Base-by-base conservation (phyloP, 192 early-diverging fungal genomes). In the Mortierella hygrophila region DNA sequence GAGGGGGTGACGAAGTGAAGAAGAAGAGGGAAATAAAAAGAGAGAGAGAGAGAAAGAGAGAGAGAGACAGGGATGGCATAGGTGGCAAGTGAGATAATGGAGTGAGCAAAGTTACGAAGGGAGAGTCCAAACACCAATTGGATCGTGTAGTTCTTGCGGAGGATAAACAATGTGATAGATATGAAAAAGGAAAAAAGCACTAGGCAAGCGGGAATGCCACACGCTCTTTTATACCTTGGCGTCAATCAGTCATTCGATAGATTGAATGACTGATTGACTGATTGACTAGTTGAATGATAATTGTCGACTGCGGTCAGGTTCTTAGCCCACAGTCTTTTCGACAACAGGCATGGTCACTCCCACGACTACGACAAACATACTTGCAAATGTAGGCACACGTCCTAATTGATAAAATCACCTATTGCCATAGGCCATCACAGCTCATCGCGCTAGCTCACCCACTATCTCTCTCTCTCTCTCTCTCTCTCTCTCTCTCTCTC, bases 51-150 rank as follows among this genome's bases (percentile, higher is more conserved):
- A 29, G 11, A 63, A 13, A 63, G 9, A 13, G 29, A 13, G 8
- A 3, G 29, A 35, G 11, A 9, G 29, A 32, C 29, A 32, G 60
- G 4, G 26, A 29, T 21, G 21, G 23, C 0, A 11, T n/a, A 23
- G n/a, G 55, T 57, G 57, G n/a, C n/a, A 10, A 60, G 57, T 60
- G 57, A 26, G 57, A 2, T n/a, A 60, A 60, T 26, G 9, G 52
- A 20, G 20, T 55, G 52, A 55, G 52, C 16, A 55, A 8, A 3
- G 6, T 7, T 2, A 26, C 7, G 6, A 2, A 3, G 52, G 6
- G 52, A 57, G 55, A 23, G 55, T 57, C 55, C 55, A 57, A 57
- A 26, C 55, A 57, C 55, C 55, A 57, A 57, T 57, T 57, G n/a
- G 55, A 23, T 55, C 21, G 52, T 46, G 44, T 46, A 2, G 44